Percentiles rank a stretch among this genome's conserved stretches.
These are phyloP conservation scores for Camelina hispida DNA, from an alignment of 345 rosid genomes.

Conservation along the genomic window DNA sequence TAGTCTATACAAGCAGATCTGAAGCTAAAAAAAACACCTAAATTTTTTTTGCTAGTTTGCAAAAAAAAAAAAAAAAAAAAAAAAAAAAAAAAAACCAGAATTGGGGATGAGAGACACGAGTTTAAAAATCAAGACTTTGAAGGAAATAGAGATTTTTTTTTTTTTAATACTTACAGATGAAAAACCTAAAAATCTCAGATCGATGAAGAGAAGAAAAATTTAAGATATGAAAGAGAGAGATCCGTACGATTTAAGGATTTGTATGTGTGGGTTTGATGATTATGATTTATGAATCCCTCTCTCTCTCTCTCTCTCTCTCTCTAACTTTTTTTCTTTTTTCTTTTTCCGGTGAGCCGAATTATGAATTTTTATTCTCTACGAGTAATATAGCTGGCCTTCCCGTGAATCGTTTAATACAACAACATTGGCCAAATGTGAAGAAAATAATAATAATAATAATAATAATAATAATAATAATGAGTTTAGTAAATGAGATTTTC, in stretches of 20 bases:
- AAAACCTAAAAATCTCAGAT: conserved; percentile 21
- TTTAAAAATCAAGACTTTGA: background rate
- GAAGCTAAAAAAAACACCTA: conserved; percentile 25
- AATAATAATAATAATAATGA: background rate
- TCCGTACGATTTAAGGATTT: conserved; percentile 33
- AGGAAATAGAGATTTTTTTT: conserved; percentile 1
- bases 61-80: background rate
- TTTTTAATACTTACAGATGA: conserved; percentile 11
- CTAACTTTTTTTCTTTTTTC: background rate
- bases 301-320: background rate
- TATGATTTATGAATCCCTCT: conserved; percentile 31
- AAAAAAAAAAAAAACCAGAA: conserved; percentile 14
- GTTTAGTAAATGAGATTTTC: conserved; percentile 16
- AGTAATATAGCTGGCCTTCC: conserved; percentile 23
- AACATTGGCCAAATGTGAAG: background rate
- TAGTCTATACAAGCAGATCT: conserved; percentile 36
- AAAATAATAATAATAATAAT: too few species aligned
- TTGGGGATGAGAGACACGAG: conserved; percentile 3
- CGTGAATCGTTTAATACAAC: conserved; percentile 5
- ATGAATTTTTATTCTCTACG: background rate
- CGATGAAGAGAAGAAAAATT: conserved; percentile 21
- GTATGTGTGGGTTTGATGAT: conserved; percentile 14
- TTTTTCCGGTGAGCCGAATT: conserved; percentile 17
- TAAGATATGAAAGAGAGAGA: conserved; percentile 20
- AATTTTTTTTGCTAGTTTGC: background rate